Evolutionary conservation across 495 filamentous ascomycete genomes (phyloP), one percentile per base, ranked within the genome.

Genomic region (Hyaloscypha variabilis): DNA sequence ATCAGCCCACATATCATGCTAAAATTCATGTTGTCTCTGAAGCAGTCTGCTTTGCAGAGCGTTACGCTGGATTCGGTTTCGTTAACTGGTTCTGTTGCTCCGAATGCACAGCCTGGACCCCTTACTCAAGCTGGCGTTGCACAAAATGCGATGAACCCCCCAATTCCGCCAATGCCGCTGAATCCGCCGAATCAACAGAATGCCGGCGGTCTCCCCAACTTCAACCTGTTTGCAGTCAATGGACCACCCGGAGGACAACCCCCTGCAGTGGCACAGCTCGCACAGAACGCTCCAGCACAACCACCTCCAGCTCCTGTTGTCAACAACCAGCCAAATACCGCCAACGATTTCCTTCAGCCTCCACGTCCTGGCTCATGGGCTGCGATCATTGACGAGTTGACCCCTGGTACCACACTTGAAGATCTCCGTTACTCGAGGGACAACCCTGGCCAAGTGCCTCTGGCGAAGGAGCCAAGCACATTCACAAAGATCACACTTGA

Each of bases 21-120:
- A n/a, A 58, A 66, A 23, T 71, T 78, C 54, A 65, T 78, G 21
- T 30, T 36, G 2, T 52, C 51, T 0, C 68, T 74, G 69, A 62
- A 59, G 2, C 30, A 67, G 21, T 30, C 59, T 6, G 58, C 56
- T 8, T 71, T 83, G 8, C 64, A 76, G 39, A 73, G 69, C 5
- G 68, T 83, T 13, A 76, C 72, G 6, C 67, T 84, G 3, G 70
- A 82, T 61, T 78, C 80, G 0, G 77, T 84, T 29, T 84, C 82
- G 2, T 71, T 83, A 14, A 78, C 72, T 8, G 79, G 67, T 19
- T 21, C 65, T 13, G 39, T 68, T 51, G 39, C 63, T 58, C 46
- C 14, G 24, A 62, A 66, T 31, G 60, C 66, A 14, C 62, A 68
- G 13, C 62, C 59, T 13, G 29, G 24, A 26, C 60, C 62, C 21